Base-by-base conservation (phyloP, 345 rosid genomes). In the Alliaria petiolata region DNA sequence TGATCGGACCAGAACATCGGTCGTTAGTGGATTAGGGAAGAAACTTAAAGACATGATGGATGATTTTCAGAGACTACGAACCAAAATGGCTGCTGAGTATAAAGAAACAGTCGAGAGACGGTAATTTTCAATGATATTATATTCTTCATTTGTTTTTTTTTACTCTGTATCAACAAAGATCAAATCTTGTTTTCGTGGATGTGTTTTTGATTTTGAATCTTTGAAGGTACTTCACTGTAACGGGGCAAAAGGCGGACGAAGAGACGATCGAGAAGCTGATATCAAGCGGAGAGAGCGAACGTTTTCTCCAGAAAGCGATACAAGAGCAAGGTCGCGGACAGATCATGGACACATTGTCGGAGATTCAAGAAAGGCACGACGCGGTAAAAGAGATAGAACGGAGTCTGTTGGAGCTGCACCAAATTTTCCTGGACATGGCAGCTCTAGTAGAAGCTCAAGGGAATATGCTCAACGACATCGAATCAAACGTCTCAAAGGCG, bases 351-450 rank as follows among this genome's bases (percentile, higher is more conserved):
- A 91, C 91, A 3, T 81, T 91, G 45, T 81, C 88, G 3, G 97
- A 88, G 77, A 88, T 91, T 57, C 95, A 91, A 75, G 97, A 88
- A 79, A 73, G 95, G 42, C 92, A 87, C 26, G 89, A 87, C 46
- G 85, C 89, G 1, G 92, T 91, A 50, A 88, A 88, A 76, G 97
- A 88, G 76, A 90, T 88, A 56, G 95, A 90, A 78, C 78, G 81
- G 81, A 85, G 83, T 45, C 70, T 90, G 43, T 64, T 86, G 49
- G 97, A 90, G 82, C 92, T 88, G 5, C 97, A 88, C 67, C 92
- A 89, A 67, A 81, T 91, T 4, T 91, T 91, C 80, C 67, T 91
- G 31, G 97, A 91, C 80, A 90, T 90, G 97, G 93, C 91, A 47
- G 95, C 85, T 50, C 75, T 90, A 34, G 92, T 88, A 17, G 92